phyloP scores from a whole-genome alignment of 441 rosid species.

The Gossypium gossypioides region DNA sequence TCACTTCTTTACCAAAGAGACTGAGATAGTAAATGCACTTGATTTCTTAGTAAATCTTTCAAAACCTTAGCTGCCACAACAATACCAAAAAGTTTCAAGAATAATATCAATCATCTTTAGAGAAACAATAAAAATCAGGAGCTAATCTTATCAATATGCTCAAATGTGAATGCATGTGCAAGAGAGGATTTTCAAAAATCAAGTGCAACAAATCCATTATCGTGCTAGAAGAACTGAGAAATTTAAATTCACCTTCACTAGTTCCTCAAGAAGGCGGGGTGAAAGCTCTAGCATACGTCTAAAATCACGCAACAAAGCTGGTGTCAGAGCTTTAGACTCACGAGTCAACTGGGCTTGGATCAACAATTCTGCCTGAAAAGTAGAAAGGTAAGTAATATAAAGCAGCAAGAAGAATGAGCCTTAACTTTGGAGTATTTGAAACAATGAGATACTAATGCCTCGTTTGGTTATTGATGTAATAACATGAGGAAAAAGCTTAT shows the following conservation, averaged over 20 bases:
- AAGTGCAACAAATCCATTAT: background rate
- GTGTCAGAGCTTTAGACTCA: conserved; percentile 61
- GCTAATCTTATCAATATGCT: background rate
- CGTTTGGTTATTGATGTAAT: too few species aligned
- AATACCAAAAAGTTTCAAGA: background rate
- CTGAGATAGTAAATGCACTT: background rate
- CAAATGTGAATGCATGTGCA: background rate
- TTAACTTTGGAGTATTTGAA: background rate
- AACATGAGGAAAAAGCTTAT: too few species aligned
- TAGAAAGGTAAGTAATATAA: conserved; percentile 11
- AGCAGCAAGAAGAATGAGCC: background rate
- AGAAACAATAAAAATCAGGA: background rate
- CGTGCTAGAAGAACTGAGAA: background rate
- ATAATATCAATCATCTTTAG: background rate
- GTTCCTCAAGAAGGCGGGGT: conserved; percentile 93
- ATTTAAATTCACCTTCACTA: conserved; percentile 59
- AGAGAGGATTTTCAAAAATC: background rate
- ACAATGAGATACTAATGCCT: background rate
- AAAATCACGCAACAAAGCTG: conserved; percentile 71
- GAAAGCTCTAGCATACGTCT: conserved; percentile 87
- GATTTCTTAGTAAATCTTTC: background rate
- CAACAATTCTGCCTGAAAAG: conserved; percentile 80
- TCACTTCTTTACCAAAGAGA: background rate
- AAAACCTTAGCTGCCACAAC: background rate
- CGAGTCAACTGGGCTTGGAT: conserved; percentile 94